Evolutionary conservation across 2,329 filamentous ascomycete genomes (phyloP).

Genomic region (Gremmenia infestans): DNA sequence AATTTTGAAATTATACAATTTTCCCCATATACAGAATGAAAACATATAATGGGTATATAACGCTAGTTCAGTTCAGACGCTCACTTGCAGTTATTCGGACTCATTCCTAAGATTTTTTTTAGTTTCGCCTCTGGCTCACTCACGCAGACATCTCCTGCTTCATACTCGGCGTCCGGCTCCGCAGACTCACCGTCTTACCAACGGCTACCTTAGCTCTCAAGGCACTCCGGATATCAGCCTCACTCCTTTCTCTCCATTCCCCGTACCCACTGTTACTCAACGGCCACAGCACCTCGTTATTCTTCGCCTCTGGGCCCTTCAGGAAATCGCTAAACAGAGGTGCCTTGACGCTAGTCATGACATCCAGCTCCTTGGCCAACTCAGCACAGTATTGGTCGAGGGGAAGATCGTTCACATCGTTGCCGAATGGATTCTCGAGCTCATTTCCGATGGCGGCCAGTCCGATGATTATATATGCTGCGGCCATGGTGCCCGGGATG

Average conservation of each 20-base stretch:
- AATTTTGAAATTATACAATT: too few relatives aligned
- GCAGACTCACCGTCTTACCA: not conserved
- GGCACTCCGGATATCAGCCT: conserved; percentile 38
- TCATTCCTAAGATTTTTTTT: not conserved
- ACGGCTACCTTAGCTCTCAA: conserved; percentile 27
- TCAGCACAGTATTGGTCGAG: conserved; percentile 74
- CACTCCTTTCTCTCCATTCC: conserved; percentile 40
- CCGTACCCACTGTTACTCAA: conserved; percentile 37
- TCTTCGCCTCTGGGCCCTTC: conserved; percentile 3
- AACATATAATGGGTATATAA: too few relatives aligned
- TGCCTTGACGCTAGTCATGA: conserved; percentile 41
- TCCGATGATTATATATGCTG: conserved; percentile 78
- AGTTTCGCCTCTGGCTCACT: not conserved
- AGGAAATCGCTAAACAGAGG: conserved; percentile 22
- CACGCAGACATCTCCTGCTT: not conserved
- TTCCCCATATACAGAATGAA: too few relatives aligned
- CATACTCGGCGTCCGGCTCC: not conserved
- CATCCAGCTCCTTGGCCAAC: conserved; percentile 68
- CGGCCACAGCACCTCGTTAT: conserved; percentile 34
- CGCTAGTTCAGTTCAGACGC: too few relatives aligned
- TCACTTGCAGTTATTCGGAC: too few relatives aligned
- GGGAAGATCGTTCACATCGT: conserved; percentile 77
- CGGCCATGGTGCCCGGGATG: conserved; percentile 68
- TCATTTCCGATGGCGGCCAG: conserved; percentile 72
- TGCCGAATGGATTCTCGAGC: conserved; percentile 80